Evolutionary conservation across 176 grass and related monocot species (phyloP), one percentile per base, ranked within the genome.

Genomic region (Themeda triandra): DNA sequence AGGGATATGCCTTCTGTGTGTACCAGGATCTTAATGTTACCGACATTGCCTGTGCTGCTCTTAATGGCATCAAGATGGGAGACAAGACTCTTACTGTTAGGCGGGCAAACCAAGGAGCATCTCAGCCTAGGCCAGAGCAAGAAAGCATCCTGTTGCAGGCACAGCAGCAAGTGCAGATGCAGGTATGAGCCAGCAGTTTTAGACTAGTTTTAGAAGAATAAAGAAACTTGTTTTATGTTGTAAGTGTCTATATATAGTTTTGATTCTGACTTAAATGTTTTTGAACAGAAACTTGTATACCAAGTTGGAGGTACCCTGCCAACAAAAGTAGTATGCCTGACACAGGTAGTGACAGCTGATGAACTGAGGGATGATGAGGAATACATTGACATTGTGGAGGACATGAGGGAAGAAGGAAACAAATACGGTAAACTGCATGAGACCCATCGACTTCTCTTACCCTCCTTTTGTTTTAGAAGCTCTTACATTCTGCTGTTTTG

Each of bases 31-130:
- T 98, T 54, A 87, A 81, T 75, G 93, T 98, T 33, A 98, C 96
- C 0, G 96, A 96, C 65, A 98, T 98, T 86, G 96, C 96, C 21
- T 98, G 96, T 86, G 96, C 93, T 69, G 96, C 96, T 45, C 93
- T 98, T 78, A 98, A 98, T 85, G 96, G 96, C 33, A 98, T 98
- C 51, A 95, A 95, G 87, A 98, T 98, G 96, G 96, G 96, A 67
- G 96, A 98, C 83, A 98, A 98, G 86, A 98, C 96, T 48, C 91
- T 98, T 54, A 98, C 96, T 40, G 93, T 98, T 70, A 90, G 93
- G 69, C 89, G 96, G 37, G 96, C 96, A 66, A 98, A 98, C 75
- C 96, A 98, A 88, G 96, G 96, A 62, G 63, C 89, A 18, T 36
- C 88, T 46, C 96, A 98, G 45, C 93, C 96, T 70, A 93, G 96